phyloP scores from a whole-genome alignment of 169 alveolate genomes.

The Babesia ovata region DNA sequence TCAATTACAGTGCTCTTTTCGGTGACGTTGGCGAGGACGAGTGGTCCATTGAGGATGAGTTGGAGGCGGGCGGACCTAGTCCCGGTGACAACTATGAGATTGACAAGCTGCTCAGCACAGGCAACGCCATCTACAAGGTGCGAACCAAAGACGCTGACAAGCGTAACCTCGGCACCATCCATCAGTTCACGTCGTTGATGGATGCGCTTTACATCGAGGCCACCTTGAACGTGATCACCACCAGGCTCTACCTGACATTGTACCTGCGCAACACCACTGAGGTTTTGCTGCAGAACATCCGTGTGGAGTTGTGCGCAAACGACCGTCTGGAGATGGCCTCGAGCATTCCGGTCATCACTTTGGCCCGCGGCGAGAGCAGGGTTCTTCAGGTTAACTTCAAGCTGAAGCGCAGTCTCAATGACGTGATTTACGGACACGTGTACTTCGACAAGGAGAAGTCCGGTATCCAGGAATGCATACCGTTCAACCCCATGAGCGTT shows the following conservation, averaged over 20 bases:
- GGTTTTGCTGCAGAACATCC: slow-evolving; percentile 89
- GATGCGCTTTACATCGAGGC: slow-evolving; percentile 95
- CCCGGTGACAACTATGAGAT: slow-evolving; percentile 20
- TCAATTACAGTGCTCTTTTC: slow-evolving; percentile 15
- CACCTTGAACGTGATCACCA: slow-evolving; percentile 84
- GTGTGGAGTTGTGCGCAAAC: slow-evolving; percentile 86
- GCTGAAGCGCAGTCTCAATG: slow-evolving; percentile 85
- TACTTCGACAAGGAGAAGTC: slow-evolving; percentile 84
- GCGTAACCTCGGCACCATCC: slow-evolving; percentile 18
- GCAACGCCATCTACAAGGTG: neutral
- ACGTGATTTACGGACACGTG: slow-evolving; percentile 91
- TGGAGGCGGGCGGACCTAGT: neutral
- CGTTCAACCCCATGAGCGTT: slow-evolving; percentile 85
- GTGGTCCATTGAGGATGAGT: slow-evolving; percentile 30
- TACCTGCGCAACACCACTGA: slow-evolving; percentile 84
- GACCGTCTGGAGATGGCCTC: slow-evolving; percentile 82
- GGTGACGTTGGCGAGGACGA: slow-evolving; percentile 26
- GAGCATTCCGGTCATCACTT: slow-evolving; percentile 81
- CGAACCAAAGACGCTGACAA: slow-evolving; percentile 8
- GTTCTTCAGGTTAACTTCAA: slow-evolving; percentile 81
- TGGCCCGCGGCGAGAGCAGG: slow-evolving; percentile 79
- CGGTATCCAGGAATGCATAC: slow-evolving; percentile 75
- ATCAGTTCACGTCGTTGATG: slow-evolving; percentile 62
- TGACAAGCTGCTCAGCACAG: slow-evolving; percentile 9
- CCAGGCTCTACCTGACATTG: slow-evolving; percentile 86